Evolutionary conservation across 2,329 filamentous ascomycete species (phyloP).

Genomic region (Curvularia eragrostidis): DNA sequence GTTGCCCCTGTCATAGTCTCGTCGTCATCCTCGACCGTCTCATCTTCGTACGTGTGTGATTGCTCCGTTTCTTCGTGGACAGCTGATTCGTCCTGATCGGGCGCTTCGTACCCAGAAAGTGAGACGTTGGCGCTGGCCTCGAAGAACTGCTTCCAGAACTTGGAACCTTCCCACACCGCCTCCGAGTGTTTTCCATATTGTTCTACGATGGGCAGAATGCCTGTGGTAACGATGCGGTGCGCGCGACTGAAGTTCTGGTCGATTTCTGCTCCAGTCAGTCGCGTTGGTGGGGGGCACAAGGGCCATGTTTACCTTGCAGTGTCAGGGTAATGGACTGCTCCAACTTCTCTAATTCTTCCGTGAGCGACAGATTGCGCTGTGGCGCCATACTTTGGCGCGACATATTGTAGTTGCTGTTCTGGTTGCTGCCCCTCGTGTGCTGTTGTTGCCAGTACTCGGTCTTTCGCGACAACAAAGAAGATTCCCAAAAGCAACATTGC

Average conservation of each 20-base stretch:
- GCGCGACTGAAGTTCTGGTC: slow-evolving; percentile 98
- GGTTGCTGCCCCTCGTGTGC: background rate
- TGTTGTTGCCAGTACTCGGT: slow-evolving; percentile 24
- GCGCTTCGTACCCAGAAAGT: slow-evolving; percentile 90
- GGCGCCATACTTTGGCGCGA: slow-evolving; percentile 57
- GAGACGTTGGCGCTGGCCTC: slow-evolving; percentile 98
- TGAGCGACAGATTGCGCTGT: slow-evolving; percentile 73
- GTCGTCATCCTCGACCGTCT: slow-evolving; percentile 49
- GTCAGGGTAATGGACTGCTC: slow-evolving; percentile 97
- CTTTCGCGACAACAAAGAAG: slow-evolving; percentile 13
- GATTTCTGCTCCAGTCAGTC: slow-evolving; percentile 71
- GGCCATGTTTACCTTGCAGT: slow-evolving; percentile 71
- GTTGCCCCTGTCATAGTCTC: slow-evolving; percentile 49
- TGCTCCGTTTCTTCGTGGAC: slow-evolving; percentile 53
- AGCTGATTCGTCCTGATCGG: slow-evolving; percentile 64
- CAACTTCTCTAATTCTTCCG: slow-evolving; percentile 92
- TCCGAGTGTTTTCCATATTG: slow-evolving; percentile 94
- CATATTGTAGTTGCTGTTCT: slow-evolving; percentile 48
- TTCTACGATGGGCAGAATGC: slow-evolving; percentile 90
- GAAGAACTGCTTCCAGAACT: slow-evolving; percentile 99
- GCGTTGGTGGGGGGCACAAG: slow-evolving; percentile 29
- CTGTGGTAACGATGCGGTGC: slow-evolving; percentile 93
- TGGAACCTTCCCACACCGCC: slow-evolving; percentile 95
- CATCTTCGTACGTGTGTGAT: slow-evolving; percentile 52
- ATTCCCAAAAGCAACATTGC: slow-evolving; percentile 20